Evolutionary conservation across 2,329 filamentous ascomycete genomes (phyloP), one percentile per base, ranked within the genome.

Genomic region (Tympanopsis confertula): DNA sequence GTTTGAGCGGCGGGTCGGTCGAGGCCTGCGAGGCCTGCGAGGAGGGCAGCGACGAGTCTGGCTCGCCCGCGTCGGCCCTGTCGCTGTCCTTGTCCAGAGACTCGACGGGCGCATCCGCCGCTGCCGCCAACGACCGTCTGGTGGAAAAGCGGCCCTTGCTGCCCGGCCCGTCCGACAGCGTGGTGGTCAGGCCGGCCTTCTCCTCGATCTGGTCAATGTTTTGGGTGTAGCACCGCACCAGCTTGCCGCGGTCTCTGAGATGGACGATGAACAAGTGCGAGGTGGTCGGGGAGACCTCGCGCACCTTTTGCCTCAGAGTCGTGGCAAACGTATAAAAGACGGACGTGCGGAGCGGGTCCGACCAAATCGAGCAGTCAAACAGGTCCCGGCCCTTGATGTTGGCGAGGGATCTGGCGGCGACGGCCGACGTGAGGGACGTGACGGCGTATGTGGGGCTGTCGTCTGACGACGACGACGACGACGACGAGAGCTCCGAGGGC

Each of bases 181-280:
- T 69, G 0, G 77, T 82, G 13, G 68, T 73, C 3, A 85, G 61
- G 3, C 79, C 80, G 32, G 82, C 77, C 40, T 80, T 76, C 48
- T 78, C 74, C 50, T 86, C 81, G 5, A 86, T 72, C 43, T 77
- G 74, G 46, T 86, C 80, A 45, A 86, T 85, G 44, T 85, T 86
- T 46, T 86, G 80, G 0, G 80, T 85, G 48, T 86, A 86, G 48
- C 79, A 82, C 28, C 80, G 65, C 20, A 83, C 76, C 4, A 86
- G 63, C 44, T 81, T 79, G 3, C 78, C 76, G 3, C 72, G 68
- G 49, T 84, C 77, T 33, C 78, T 68, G 4, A 86, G 62, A 22
- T 76, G 71, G 32, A 72, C 69, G 45, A 86, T 78, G 50, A 86
- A 84, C 39, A 70, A 71, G 55, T 86, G 80, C 1, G 76, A 80